Evolutionary conservation across 2,329 filamentous ascomycete species (phyloP), one percentile per base, ranked within the genome.

Genomic region (Gaeumannomyces sp.): DNA sequence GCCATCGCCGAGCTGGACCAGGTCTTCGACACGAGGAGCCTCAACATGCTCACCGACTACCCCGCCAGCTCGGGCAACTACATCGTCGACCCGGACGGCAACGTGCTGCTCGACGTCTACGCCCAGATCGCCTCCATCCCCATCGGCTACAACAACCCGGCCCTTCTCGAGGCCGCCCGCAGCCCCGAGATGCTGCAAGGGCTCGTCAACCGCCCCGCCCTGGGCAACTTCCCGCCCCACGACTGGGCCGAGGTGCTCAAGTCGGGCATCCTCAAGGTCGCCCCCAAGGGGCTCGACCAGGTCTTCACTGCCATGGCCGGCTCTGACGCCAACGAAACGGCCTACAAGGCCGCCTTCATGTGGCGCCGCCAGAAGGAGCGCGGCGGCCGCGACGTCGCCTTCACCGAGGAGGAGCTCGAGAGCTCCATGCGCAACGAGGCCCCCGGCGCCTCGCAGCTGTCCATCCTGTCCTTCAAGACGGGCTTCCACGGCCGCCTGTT

Each of bases 271-370:
- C 86, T 97, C 70, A 88, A 85, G 72, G 92, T 91, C 61, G 92
- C 93, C 0, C 93, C 93, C 66, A 89, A 89, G 75, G 93, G 93
- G 45, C 80, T 94, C 68, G 80, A 93, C 81, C 91, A 97, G 77
- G 92, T 97, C 71, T 96, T 96, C 80, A 97, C 93, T 25, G 92
- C 89, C 69, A 90, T 92, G 82, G 87, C 92, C 64, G 93, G 93
- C 67, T 96, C 92, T 27, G 93, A 97, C 73, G 93, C 93, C 77
- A 97, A 97, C 79, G 93, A 97, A 80, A 90, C 91, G 45, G 93
- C 93, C 59, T 97, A 92, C 85, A 97, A 97, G 81, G 93, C 93
- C 11, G 93, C 93, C 62, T 97, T 97, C 80, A 97, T 97, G 89
- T 96, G 89, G 84, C 89, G 89, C 73, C 88, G 91, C 61, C 90